phyloP scores from a whole-genome alignment of 2,329 filamentous ascomycete genomes.

The Colletotrichum trifolii region DNA sequence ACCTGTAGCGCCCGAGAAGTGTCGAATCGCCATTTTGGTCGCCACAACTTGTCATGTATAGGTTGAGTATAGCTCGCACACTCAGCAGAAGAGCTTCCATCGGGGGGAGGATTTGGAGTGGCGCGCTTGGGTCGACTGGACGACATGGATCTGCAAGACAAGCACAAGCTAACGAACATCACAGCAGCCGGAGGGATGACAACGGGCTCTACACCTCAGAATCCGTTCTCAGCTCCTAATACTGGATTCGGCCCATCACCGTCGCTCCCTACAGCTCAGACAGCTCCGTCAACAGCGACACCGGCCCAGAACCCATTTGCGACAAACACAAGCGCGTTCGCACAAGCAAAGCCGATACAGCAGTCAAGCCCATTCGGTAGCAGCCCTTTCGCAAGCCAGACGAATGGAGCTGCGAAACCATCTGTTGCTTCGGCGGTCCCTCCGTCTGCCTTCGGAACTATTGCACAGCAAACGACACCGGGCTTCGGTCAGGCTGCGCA shows the following conservation, averaged over 20 bases:
- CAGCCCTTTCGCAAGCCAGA: constrained; percentile 20
- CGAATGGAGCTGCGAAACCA: constrained; percentile 12
- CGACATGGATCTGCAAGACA: neutral
- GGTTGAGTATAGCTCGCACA: neutral
- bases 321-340: constrained; percentile 11
- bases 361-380: constrained; percentile 6
- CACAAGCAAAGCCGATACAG: constrained; percentile 4
- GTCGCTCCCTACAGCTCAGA: neutral
- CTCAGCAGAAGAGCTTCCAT: neutral
- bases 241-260: neutral
- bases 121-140: constrained; percentile 2
- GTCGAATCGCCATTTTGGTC: neutral
- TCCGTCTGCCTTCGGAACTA: constrained; percentile 9
- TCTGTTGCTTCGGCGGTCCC: constrained; percentile 5
- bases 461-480: constrained; percentile 19
- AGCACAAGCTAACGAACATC: constrained; percentile 25
- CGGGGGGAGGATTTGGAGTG: neutral
- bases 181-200: constrained; percentile 20
- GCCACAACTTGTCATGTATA: neutral
- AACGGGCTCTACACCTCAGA: neutral
- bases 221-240: neutral
- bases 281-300: constrained; percentile 10
- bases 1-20: neutral
- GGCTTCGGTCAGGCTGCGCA: constrained; percentile 2
- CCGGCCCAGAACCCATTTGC: constrained; percentile 24